phyloP scores from a whole-genome alignment of 495 filamentous ascomycete genomes.

The Staphylotrichum longicolle region DNA sequence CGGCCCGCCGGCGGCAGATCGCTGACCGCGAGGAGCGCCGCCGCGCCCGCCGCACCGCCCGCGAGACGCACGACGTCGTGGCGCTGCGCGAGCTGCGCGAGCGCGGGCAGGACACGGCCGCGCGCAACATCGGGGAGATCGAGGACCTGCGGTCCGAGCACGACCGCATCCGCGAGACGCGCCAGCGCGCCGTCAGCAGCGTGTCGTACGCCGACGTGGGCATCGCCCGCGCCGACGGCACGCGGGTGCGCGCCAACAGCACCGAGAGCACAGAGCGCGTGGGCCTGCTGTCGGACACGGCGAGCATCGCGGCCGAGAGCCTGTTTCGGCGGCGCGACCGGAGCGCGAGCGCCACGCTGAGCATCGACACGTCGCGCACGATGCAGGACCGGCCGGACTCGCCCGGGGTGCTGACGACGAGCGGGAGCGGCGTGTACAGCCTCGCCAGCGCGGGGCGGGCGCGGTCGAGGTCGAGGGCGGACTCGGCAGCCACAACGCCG shows the following conservation, averaged over 20 bases:
- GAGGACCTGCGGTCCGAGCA: slow-evolving; percentile 64
- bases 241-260: slow-evolving; percentile 77
- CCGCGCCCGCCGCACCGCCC: slow-evolving; percentile 63
- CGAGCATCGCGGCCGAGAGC: slow-evolving; percentile 50
- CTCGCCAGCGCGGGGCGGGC: slow-evolving; percentile 22
- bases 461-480: slow-evolving; percentile 34
- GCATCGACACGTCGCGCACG: slow-evolving; percentile 42
- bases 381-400: slow-evolving; percentile 25
- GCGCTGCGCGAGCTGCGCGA: slow-evolving; percentile 60
- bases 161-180: slow-evolving; percentile 58
- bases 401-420: slow-evolving; percentile 22
- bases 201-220: slow-evolving; percentile 87
- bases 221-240: slow-evolving; percentile 84
- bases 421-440: slow-evolving; percentile 27
- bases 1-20: slow-evolving; percentile 70
- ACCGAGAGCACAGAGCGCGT: slow-evolving; percentile 66
- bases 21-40: slow-evolving; percentile 74
- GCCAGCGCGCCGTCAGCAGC: slow-evolving; percentile 73
- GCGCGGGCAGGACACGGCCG: slow-evolving; percentile 39
- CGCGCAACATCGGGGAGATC: slow-evolving; percentile 36
- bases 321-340: slow-evolving; percentile 43
- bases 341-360: slow-evolving; percentile 43
- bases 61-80: slow-evolving; percentile 62
- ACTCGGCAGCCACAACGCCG: slow-evolving; percentile 21
- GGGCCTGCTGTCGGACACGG: slow-evolving; percentile 70